Base-by-base conservation (phyloP, 495 filamentous ascomycete genomes). In the Talaromyces thailandensis region DNA sequence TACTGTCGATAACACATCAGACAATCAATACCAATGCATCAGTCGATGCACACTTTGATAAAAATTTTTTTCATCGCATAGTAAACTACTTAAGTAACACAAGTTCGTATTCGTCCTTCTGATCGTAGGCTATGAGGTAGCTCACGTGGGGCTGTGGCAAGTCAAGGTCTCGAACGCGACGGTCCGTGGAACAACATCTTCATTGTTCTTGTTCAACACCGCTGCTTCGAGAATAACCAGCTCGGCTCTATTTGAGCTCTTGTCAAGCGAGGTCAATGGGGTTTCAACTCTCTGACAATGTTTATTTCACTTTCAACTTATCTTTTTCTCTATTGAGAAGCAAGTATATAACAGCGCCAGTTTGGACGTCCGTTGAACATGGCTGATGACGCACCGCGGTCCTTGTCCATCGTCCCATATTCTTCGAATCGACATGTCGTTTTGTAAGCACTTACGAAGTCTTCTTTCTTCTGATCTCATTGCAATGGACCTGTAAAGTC, bases 321-420 rank as follows among this genome's bases (percentile, higher is more conserved):
- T 23, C 8, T 6, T 57, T 18, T 14, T 31, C 26, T 57, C 29
- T 21, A 11, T 9, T 57, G 55, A 57, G 55, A 57, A 29, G 14
- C 29, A 35, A 56, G 68, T 62, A 63, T 45, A 43, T 59, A 25
- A 16, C 11, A 43, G 31, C 14, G 29, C 23, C 18, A 25, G 32
- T 45, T 32, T 28, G 25, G 7, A 40, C n/a, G n/a, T 24, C n/a
- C 21, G 24, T 16, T 35, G 14, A 63, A 18, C 26, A 74, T 71
- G 66, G 75, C 73, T 69, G 72, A 78, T 59, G 71, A 75, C 63
- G 72, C 48, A 45, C 63, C 48, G 16, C 58, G 58, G 16, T 55
- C 75, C 62, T 77, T 80, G 77, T 79, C 77, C 64, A 77, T 80
- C 64, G 64, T 80, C 52, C 77, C 77, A 23, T 80, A 80, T 62